Conservation (phyloP, 495 filamentous ascomycete genomes). For the Platismatia glauca region DNA sequence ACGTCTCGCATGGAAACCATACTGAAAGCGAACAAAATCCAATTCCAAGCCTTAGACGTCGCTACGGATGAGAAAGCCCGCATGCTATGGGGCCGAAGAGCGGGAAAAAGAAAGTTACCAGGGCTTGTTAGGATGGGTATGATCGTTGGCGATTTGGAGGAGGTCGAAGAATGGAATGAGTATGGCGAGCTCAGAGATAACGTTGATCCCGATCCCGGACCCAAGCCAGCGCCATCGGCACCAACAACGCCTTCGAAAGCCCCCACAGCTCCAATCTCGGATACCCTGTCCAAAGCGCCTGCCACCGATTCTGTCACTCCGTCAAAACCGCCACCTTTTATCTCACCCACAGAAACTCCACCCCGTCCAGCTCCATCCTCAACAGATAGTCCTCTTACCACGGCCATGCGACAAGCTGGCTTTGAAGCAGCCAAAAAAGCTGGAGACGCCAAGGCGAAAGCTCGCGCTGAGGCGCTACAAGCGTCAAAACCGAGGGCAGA, state of each 20-base stretch:
- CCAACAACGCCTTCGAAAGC: slow-evolving; percentile 27
- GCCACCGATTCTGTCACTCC: slow-evolving; percentile 28
- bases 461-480: slow-evolving; percentile 5
- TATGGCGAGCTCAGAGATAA: slow-evolving; percentile 89
- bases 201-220: slow-evolving; percentile 39
- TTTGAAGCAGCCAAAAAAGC: slow-evolving; percentile 62
- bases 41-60: slow-evolving; percentile 85
- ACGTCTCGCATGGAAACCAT: slow-evolving; percentile 94
- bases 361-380: slow-evolving; percentile 3
- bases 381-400: slow-evolving; percentile 30
- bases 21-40: slow-evolving; percentile 86
- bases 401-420: slow-evolving; percentile 56
- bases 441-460: slow-evolving; percentile 29
- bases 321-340: slow-evolving; percentile 27
- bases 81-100: slow-evolving; percentile 80
- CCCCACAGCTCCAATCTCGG: slow-evolving; percentile 25
- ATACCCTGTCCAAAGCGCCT: slow-evolving; percentile 31
- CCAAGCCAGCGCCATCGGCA: slow-evolving; percentile 40
- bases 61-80: slow-evolving; percentile 87
- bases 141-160: slow-evolving; percentile 79
- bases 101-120: slow-evolving; percentile 73
- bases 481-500: not conserved
- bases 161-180: slow-evolving; percentile 98
- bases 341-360: slow-evolving; percentile 5
- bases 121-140: slow-evolving; percentile 80